Evolutionary conservation across 2,329 filamentous ascomycete species (phyloP).

Genomic region (Penicillium concentricum): DNA sequence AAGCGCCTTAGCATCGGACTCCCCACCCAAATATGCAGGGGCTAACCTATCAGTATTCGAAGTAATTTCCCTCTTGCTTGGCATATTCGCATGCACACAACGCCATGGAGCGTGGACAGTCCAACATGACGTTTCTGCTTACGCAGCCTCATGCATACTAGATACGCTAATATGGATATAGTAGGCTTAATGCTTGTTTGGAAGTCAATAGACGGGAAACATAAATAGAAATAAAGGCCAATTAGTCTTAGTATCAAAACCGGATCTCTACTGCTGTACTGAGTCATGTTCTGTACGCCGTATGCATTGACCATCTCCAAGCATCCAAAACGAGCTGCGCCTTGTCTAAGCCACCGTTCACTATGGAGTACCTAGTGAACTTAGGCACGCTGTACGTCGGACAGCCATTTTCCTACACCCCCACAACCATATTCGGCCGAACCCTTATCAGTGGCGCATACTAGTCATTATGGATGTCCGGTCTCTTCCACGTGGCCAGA

Average conservation of each 20-base stretch:
- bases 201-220: no score
- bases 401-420: neutral
- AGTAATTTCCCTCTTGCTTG: constrained; percentile 12
- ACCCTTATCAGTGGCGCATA: neutral
- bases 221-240: neutral
- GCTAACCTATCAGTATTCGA: constrained; percentile 10
- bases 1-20: neutral
- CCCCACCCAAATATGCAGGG: constrained; percentile 20
- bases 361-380: neutral
- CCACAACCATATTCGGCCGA: neutral
- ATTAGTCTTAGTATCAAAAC: neutral
- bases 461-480: neutral
- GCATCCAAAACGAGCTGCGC: neutral
- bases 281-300: neutral
- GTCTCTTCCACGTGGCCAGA: neutral
- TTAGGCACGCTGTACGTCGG: neutral
- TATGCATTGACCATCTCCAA: neutral
- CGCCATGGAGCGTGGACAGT: constrained; percentile 3
- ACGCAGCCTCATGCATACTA: constrained; percentile 14
- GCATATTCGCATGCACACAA: neutral
- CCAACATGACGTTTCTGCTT: constrained; percentile 23
- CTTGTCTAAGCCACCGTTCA: neutral
- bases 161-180: neutral
- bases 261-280: neutral
- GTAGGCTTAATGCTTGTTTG: neutral